Base-by-base conservation (phyloP, 345 rosid genomes). In the Eucalyptus fibrosa region DNA sequence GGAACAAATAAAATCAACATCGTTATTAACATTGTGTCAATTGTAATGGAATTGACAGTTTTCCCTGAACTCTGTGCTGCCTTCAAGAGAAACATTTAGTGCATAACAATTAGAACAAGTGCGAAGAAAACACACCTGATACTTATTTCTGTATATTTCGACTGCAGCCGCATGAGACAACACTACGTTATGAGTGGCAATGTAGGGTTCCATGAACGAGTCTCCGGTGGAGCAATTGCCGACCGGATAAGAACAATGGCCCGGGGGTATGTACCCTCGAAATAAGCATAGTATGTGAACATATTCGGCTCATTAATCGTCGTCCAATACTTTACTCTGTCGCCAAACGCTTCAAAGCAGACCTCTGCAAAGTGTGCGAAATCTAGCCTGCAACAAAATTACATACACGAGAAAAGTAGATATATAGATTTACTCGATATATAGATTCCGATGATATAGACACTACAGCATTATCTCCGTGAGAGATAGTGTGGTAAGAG, bases 261-360 rank as follows among this genome's bases (percentile, higher is more conserved):
- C 34, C 2, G 97, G 97, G 96, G 95, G 72, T 88, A 88, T 8
- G 26, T 7, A n/a, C 97, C 98, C 2, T 11, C 51, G 18, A 51
- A 45, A 86, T 95, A 95, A 12, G 93, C 91, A 23, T 85, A 86
- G 14, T 53, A 87, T 16, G 89, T 87, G 21, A 90, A 86, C 86
- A 90, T 72, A 80, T 93, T 93, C 9, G 97, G 97, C 93, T 95
- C 98, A 26, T 95, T 96, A 50, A 95, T 50, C 9, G 97, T 95
- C 4, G 87, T 81, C 97, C 97, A 96, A 44, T 95, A 89, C 92
- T 92, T 94, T 47, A 96, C 97, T 40, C 96, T 89, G 65, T 96
- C 94, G 40, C 96, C 97, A 19, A 94, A 95, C 40, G 91, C 89
- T 90, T 93, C 89, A 87, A 96, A 96, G 90, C 98, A 95, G 32